Evolutionary conservation across 805 yeast species (phyloP), one percentile per base, ranked within the genome.

Genomic region (Pichia exigua): DNA sequence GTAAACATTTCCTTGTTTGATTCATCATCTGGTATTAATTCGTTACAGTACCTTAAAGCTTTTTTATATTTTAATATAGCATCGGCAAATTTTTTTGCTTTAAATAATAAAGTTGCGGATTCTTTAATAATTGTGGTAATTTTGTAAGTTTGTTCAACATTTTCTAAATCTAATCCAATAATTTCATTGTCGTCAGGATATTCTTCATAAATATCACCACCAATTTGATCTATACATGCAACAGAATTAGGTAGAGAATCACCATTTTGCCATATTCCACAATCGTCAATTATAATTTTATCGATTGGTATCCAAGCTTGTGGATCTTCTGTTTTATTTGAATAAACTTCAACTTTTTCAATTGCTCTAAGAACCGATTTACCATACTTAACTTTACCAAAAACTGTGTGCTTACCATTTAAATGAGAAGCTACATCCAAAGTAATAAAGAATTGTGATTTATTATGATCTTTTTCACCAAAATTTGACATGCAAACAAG

Each of bases 201-300:
- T 64, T 86, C 94, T 65, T 86, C 94, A 59, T 75, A 87, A 0
- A 78, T 63, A 59, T 87, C 95, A 9, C 87, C 88, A 1, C 85
- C 89, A 9, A 81, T 70, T 0, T 68, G 61, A 53, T 77, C 78
- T 58, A 79, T 79, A 46, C 85, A 76, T 0, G 90, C 87, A 58
- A 82, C 81, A 58, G 60, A 77, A 2, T 83, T 72, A 0, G 92
- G 92, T 2, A 82, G 63, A 0, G 64, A 73, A 70, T 77, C 75
- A 8, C 59, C 59, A 10, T 72, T 74, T 8, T 65, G 56, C 91
- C 92, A 87, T 39, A 59, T 67, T 1, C 94, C 95, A 66, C 87
- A 79, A 42, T 76, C 75, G 2, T 59, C 66, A 18, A 87, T 81
- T 2, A 70, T 61, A 1, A 84, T 76, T 13, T 69, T 62, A 7